Conservation (phyloP, 75 land plant species). For the Adiantum capillusveneris region DNA sequence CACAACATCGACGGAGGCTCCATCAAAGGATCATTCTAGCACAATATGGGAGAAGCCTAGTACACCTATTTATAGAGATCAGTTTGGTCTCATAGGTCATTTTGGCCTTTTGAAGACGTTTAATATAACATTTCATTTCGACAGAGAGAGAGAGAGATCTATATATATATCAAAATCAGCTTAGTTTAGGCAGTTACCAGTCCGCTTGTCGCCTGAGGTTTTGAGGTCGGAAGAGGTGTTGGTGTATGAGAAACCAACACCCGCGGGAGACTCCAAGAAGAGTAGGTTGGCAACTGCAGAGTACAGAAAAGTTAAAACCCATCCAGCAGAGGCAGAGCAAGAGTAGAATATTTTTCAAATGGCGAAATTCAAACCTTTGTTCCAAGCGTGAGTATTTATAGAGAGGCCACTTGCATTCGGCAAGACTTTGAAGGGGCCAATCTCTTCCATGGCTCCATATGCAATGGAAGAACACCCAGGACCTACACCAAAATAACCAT, state of each 20-base stretch:
- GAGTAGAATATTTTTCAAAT: not conserved
- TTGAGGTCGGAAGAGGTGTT: constrained; percentile 10
- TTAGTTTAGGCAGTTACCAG: constrained; percentile 9
- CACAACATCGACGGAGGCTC: no score
- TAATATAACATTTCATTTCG: no score
- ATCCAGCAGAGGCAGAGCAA: no score
- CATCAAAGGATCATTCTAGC: not conserved
- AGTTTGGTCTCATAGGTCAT: no score
- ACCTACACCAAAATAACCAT: constrained; percentile 21
- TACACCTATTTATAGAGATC: not conserved
- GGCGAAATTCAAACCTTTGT: constrained; percentile 19
- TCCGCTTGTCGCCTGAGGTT: constrained; percentile 8
- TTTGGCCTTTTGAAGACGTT: no score
- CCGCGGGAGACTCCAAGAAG: constrained; percentile 19
- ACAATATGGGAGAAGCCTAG: no score
- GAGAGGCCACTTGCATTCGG: constrained; percentile 59
- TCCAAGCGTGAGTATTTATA: constrained; percentile 67
- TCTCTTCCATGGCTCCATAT: constrained; percentile 72
- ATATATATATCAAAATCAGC: no score
- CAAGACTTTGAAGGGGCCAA: constrained; percentile 64
- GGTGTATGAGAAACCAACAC: constrained; percentile 17
- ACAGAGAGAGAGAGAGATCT: no score
- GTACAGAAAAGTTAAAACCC: not conserved
- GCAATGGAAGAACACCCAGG: constrained; percentile 94
- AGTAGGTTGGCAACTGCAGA: constrained; percentile 12